Base-by-base conservation (phyloP, 768 basidiomycete genomes). In the Trametes gibbosa region DNA sequence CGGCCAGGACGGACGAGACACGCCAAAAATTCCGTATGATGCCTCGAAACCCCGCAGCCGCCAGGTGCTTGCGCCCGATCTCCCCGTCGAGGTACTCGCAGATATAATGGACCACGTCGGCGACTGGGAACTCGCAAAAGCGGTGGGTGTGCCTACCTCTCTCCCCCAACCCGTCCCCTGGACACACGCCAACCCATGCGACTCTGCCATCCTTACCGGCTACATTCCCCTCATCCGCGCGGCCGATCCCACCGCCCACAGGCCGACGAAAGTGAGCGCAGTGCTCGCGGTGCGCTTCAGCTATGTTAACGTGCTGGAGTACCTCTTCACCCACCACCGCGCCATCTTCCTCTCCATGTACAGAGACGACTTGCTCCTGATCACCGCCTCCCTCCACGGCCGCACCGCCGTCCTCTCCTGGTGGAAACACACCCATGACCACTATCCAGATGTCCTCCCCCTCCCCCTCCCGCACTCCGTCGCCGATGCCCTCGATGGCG, bases 121-220 rank as follows among this genome's bases (percentile, higher is more conserved):
- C 14, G 87, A 92, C 69, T 95, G 92, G 90, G 89, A 93, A 65
- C 84, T 95, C 9, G 78, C 86, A 13, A 86, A 84, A 59, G 86
- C 92, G 14, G 82, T 94, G 35, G 84, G 86, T 19, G 75, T 93
- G 1, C 88, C 86, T 12, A 90, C 90, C 5, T 83, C 83, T 9
- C 70, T 94, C 0, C 72, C 81, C 5, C 79, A 77, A 25, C 90
- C 91, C 10, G 72, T 76, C 5, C 84, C 86, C 23, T 95, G 93
- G 93, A 75, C 74, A 48, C 81, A 81, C 41, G 89, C 92, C 7
- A 83, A 86, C 19, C 67, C 73, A 25, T 85, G 83, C 6, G 92
- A 95, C 73, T 73, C 81, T 50, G 86, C 87, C 23, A 86, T 94
- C 71, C 80, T 95, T 49, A 77, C 83, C 2, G 85, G 85, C 32